A percentile compares a stretch with the other conserved stretches of the same genome.
Evolutionary conservation across 2,329 filamentous ascomycete species (phyloP).

Genomic region (Scedosporium minutisporum): DNA sequence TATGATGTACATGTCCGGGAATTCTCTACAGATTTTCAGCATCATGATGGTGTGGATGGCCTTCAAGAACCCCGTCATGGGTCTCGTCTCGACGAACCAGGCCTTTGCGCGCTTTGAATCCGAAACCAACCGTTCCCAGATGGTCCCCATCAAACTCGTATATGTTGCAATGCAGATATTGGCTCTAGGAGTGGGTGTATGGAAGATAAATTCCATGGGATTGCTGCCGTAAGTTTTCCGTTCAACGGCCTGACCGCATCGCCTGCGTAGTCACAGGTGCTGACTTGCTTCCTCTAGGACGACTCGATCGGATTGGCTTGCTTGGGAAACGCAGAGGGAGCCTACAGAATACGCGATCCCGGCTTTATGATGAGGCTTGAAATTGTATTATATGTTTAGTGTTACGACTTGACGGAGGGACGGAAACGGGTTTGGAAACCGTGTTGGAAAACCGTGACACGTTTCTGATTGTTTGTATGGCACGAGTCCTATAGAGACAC

Average conservation of each 20-base stretch:
- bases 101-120: slow-evolving; percentile 91
- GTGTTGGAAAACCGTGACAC: background rate
- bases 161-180: slow-evolving; percentile 83
- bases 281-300: slow-evolving; percentile 45
- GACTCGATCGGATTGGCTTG: slow-evolving; percentile 92
- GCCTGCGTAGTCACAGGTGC: background rate
- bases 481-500: background rate
- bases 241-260: background rate
- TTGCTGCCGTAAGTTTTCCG: slow-evolving; percentile 64
- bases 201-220: slow-evolving; percentile 97
- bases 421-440: no score
- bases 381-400: slow-evolving; percentile 6
- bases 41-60: slow-evolving; percentile 99
- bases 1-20: slow-evolving; percentile 99
- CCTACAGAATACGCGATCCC: slow-evolving; percentile 57
- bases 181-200: slow-evolving; percentile 76
- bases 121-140: slow-evolving; percentile 60
- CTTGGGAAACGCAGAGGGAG: slow-evolving; percentile 75
- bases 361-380: slow-evolving; percentile 34
- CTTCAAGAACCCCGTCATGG: slow-evolving; percentile 91
- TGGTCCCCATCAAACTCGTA: slow-evolving; percentile 75
- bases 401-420: background rate
- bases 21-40: slow-evolving; percentile 95
- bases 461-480: background rate
- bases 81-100: slow-evolving; percentile 70